Evolutionary conservation across 768 basidiomycete genomes (phyloP), one percentile per base, ranked within the genome.

Genomic region (Infundibulicybe gibba): DNA sequence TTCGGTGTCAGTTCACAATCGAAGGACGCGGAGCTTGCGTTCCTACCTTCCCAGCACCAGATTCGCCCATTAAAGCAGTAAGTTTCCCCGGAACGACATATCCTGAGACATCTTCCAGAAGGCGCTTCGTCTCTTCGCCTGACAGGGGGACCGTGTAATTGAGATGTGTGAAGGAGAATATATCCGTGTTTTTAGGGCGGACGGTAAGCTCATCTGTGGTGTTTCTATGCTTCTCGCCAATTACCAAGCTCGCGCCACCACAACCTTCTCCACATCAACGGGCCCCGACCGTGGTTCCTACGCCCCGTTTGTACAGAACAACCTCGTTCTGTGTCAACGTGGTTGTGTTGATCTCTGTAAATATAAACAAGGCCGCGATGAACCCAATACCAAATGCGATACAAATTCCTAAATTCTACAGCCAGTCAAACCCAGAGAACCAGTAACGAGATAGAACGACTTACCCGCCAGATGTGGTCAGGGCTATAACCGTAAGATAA

Each of bases 11-110:
- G 79, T 66, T 66, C 49, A 61, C 80, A 76, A 74, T 78, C 60
- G 70, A 67, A 44, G 67, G 0, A 67, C 71, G 12, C 13, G 15
- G 3, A 11, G 44, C 14, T 19, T 9, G 30, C 31, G 35, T 3
- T 12, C 50, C 74, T 54, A 61, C 75, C 59, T 73, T 75, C 15
- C 75, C 75, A 32, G 72, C 69, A 4, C 70, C 73, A 33, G 62
- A 76, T 65, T 65, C 76, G 45, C 75, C 91, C 90, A 85, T 91
- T 56, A 83, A 74, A 45, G 86, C 87, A 0, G 86, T 89, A 47
- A 92, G 63, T 49, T 79, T 90, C 3, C 92, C 91, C 0, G 90
- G 92, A 9, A 79, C 80, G 15, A 90, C 89, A 61, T 77, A 93
- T 0, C 90, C 90, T 21, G 81, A 86, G 12, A 94, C 75, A 38